Conservation (phyloP, 2,329 filamentous ascomycete genomes). For the Apiospora pterosperma region DNA sequence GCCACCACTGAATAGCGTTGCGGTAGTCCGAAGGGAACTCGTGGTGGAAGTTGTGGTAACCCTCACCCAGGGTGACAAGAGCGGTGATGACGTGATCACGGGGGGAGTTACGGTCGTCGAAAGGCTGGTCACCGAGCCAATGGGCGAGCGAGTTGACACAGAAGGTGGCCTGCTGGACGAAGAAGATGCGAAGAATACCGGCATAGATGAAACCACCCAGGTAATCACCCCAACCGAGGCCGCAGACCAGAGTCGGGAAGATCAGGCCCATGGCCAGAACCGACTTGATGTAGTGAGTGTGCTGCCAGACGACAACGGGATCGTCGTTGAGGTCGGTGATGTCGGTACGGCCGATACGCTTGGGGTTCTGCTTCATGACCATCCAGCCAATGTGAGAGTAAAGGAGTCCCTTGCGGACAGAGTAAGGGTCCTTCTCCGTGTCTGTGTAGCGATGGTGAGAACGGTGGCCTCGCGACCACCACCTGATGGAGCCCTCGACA, state of each 20-base stretch:
- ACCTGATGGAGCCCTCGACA: conserved; percentile 46
- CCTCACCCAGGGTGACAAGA: conserved; percentile 64
- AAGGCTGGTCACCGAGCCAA: conserved; percentile 61
- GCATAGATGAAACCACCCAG: conserved; percentile 47
- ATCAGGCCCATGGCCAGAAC: conserved; percentile 44
- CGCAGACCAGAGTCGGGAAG: conserved; percentile 44
- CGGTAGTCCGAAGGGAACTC: conserved; percentile 70
- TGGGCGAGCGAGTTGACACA: conserved; percentile 52
- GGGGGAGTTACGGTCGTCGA: conserved; percentile 68
- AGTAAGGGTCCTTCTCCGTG: conserved; percentile 50
- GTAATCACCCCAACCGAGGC: conserved; percentile 46
- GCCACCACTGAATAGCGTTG: conserved; percentile 67
- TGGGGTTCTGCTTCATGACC: conserved; percentile 52
- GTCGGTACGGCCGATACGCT: conserved; percentile 47
- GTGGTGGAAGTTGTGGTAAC: conserved; percentile 74
- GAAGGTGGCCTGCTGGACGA: conserved; percentile 51
- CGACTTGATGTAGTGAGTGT: conserved; percentile 44
- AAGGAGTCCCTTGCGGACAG: conserved; percentile 46
- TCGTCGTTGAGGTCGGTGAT: conserved; percentile 49
- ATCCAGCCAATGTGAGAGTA: conserved; percentile 51
- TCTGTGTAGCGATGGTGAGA: conserved; percentile 51
- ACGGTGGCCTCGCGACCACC: conserved; percentile 47
- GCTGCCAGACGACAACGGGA: conserved; percentile 46
- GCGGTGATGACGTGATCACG: conserved; percentile 67
- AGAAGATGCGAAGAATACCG: conserved; percentile 48